Evolutionary conservation across 805 yeast species (phyloP), one percentile per base, ranked within the genome.

Genomic region (Naumovozyma dairenensis): DNA sequence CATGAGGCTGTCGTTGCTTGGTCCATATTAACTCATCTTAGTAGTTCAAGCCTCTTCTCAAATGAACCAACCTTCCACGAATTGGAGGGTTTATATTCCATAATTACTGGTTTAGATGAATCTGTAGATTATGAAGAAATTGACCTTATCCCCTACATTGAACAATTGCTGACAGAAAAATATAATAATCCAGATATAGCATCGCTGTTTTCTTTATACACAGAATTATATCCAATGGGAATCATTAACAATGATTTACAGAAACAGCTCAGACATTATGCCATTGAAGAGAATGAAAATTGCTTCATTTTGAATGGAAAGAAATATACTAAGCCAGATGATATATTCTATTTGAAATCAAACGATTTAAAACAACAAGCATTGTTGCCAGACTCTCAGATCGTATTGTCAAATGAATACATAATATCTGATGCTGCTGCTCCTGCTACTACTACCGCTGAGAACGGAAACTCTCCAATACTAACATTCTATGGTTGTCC

Each of bases 301-400:
- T 51, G 35, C 36, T 54, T 55, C 29, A 33, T 48, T 2, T 29
- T 57, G 20, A 54, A 54, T 32, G 45, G 45, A 3, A 37, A 44
- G 31, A 38, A 30, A 13, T 79, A 77, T 48, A 77, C 86, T 46
- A 71, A 78, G 7, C 62, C 77, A 3, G 82, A 74, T 35, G 94
- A 80, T 37, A 69, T 85, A 1, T 92, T 73, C 54, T 94, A 96
- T 3, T 63, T 92, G 36, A 78, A 80, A 52, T 71, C 84, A 0
- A 62, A 63, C 17, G 59, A 61, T n/a, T 45, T 51, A 5, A 34
- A 40, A 16, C 36, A 33, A 8, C 60, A 54, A 33, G 37, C 45
- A 6, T 17, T 17, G 16, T 20, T 44, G 6, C 30, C 43, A 2
- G 55, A 51, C 29, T 38, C 38, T 4, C 31, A 38, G 4, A 32